Conservation (phyloP, 192 early-diverging fungal genomes). For the Lunasporangiospora selenospora region DNA sequence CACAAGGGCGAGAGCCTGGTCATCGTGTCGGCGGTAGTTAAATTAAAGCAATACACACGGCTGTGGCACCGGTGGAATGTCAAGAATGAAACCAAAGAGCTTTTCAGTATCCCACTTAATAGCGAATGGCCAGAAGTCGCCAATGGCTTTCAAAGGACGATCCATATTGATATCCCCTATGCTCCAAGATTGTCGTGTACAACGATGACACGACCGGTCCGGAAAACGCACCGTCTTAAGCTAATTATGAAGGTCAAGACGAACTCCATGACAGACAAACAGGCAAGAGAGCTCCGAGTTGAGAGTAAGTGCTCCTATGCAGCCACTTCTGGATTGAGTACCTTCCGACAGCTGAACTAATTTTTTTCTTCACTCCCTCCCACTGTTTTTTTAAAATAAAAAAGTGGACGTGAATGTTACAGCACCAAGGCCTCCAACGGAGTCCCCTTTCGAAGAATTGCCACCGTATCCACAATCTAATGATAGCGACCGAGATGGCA, state of each 20-base stretch:
- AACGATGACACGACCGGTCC: conserved; percentile 15
- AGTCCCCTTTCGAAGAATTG: conserved; percentile 4
- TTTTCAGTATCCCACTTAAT: conserved; percentile 9
- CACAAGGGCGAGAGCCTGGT: conserved; percentile 27
- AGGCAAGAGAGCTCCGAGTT: conserved; percentile 27
- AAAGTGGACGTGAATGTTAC: conserved; percentile 36
- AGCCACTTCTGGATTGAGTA: no score
- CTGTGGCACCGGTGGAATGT: conserved; percentile 30
- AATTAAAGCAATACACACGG: conserved; percentile 37
- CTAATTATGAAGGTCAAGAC: conserved; percentile 33
- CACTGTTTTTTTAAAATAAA: not conserved
- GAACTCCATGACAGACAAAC: conserved; percentile 11
- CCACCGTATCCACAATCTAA: conserved; percentile 19
- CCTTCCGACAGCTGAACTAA: not conserved
- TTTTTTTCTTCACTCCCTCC: not conserved
- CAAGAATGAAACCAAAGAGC: conserved; percentile 31
- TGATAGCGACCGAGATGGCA: conserved; percentile 1
- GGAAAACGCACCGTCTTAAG: conserved; percentile 37
- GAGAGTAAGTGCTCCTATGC: conserved; percentile 36
- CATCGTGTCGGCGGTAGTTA: conserved; percentile 17
- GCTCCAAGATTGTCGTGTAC: conserved; percentile 35
- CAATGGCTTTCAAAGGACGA: conserved; percentile 17
- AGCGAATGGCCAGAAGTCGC: conserved; percentile 9
- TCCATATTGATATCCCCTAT: conserved; percentile 16
- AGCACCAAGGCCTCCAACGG: conserved; percentile 23